Base-by-base conservation (phyloP, 2,329 filamentous ascomycete genomes). In the Hypoxylon sp. region DNA sequence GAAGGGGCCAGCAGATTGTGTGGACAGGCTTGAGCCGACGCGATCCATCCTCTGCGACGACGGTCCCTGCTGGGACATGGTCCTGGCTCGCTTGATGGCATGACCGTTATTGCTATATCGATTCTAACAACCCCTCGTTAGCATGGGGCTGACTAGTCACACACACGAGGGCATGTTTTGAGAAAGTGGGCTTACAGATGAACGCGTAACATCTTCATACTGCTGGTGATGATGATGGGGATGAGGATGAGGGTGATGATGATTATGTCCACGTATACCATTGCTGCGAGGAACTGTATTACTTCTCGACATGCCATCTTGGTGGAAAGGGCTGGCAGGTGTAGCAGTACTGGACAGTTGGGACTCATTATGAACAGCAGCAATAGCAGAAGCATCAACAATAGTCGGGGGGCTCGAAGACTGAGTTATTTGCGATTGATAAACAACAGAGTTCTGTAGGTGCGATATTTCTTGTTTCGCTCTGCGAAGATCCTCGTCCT, bases 1-100 rank as follows among this genome's bases (percentile, higher is more conserved):
- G 45, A 76, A 77, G 25, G 75, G 72, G 35, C 71, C 66, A 27
- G 65, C 71, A 19, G 70, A 67, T 38, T 63, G 67, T 17, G 73
- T 70, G 7, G 75, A 75, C 21, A 70, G 67, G 57, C 69, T 74
- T 27, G 77, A 79, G 9, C 67, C 65, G 44, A 69, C 73, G 47
- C 77, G 75, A 60, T 71, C 69, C 77, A 79, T 80, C 54, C 67
- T 66, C 20, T 71, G 68, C 1, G 70, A 66, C 6, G 65, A 54
- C 8, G 66, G 60, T 5, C 45, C 38, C 46, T 72, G 67, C 37
- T 70, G 71, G 20, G 68, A 68, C 68, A 70, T 67, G 53, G 68
- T 68, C 36, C 69, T 66, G 37, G 62, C 61, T 55, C 67, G 66
- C 56, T 70, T 71, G 27, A 69, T 50, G 47, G 64, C 63, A 46